These are phyloP conservation scores for Dioscorea dumetorum DNA, from an alignment of 106 monocot genomes.

Conservation along the genomic window DNA sequence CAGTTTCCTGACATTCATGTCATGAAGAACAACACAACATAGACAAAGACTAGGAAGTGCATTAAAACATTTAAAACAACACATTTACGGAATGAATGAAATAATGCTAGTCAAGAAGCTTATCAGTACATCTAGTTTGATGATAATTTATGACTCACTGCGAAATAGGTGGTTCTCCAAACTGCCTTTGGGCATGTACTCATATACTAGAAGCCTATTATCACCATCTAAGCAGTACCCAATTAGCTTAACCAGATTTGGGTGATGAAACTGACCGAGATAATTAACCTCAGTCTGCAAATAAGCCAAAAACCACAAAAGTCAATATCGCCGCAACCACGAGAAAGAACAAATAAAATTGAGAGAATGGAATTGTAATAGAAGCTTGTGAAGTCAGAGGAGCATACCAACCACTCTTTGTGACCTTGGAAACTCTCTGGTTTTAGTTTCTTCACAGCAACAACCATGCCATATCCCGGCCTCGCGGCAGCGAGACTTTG, in stretches of 20 bases:
- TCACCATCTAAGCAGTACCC: constrained; percentile 91
- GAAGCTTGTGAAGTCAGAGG: neutral
- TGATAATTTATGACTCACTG: constrained; percentile 36
- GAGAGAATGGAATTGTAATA: neutral
- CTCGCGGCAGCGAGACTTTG: constrained; percentile 45
- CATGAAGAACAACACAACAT: neutral
- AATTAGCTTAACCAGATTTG: constrained; percentile 78
- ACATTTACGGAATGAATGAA: neutral
- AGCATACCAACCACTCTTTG: constrained; percentile 87
- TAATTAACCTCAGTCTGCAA: constrained; percentile 88
- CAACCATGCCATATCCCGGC: constrained; percentile 68
- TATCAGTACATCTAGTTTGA: neutral
- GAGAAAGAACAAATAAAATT: neutral
- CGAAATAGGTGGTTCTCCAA: constrained; percentile 89
- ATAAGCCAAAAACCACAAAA: neutral
- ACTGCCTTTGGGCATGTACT: constrained; percentile 90
- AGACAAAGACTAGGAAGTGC: neutral
- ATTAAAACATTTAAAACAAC: neutral
- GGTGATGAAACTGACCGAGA: constrained; percentile 83
- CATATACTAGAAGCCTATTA: constrained; percentile 77
- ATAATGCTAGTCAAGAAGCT: neutral
- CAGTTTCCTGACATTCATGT: neutral
- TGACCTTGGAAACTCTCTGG: constrained; percentile 92
- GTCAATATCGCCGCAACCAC: neutral
- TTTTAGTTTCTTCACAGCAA: constrained; percentile 94